phyloP scores from a whole-genome alignment of 345 rosid species.

The Kernera saxatilis region DNA sequence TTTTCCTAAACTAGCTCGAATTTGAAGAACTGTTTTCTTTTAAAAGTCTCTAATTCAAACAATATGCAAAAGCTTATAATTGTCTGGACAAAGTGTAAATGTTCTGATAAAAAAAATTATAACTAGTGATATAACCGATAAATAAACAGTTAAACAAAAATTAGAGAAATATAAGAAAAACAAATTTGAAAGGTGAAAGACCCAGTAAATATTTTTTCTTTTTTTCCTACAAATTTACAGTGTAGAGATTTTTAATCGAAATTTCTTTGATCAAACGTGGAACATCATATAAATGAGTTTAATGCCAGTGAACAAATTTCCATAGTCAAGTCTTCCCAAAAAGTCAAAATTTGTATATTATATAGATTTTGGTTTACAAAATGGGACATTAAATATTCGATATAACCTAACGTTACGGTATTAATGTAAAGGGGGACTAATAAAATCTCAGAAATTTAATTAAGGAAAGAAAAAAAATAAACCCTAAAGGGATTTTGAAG shows the following conservation, averaged over 20 bases:
- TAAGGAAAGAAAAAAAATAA: slow-evolving; percentile 13
- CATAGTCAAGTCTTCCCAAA: neutral
- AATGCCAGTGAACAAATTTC: neutral
- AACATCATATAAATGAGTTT: neutral
- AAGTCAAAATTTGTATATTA: neutral
- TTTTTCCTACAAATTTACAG: neutral
- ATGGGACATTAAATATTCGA: neutral
- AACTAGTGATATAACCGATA: neutral
- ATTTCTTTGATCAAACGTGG: neutral
- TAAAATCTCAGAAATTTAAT: neutral
- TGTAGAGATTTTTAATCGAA: neutral
- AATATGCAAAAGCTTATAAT: neutral
- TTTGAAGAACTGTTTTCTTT: neutral
- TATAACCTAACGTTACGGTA: slow-evolving; percentile 11
- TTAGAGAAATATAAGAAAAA: neutral
- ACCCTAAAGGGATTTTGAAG: slow-evolving; percentile 1
- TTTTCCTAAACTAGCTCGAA: neutral
- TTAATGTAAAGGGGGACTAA: neutral
- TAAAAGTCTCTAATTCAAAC: neutral
- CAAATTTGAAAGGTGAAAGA: neutral
- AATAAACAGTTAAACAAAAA: neutral
- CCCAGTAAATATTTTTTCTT: neutral
- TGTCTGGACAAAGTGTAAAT: neutral
- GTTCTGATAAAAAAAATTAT: neutral
- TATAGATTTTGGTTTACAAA: neutral